These are phyloP conservation scores for Acmispon strigosus DNA, from an alignment of 306 rosid species.

Conservation along the genomic window DNA sequence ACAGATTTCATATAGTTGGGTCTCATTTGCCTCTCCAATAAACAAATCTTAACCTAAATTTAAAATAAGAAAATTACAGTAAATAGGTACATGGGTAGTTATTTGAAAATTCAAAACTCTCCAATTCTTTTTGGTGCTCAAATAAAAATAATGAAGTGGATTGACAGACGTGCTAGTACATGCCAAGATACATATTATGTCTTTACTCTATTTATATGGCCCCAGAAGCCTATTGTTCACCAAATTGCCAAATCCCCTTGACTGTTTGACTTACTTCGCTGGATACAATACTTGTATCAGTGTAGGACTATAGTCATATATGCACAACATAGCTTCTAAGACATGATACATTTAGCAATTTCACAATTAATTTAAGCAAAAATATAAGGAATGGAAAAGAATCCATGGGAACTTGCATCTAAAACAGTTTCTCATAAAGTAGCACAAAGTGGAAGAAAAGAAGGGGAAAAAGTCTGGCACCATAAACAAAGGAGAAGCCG, in stretches of 20 bases:
- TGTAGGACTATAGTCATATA: not conserved
- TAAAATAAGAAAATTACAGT: not conserved
- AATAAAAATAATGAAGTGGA: not conserved
- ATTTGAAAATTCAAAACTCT: constrained; percentile 2
- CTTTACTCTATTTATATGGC: not conserved
- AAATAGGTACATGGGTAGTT: not conserved
- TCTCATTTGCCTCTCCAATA: not conserved
- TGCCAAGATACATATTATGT: not conserved
- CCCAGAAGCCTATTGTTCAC: not conserved
- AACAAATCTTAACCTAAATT: not conserved
- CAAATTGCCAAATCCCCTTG: not conserved
- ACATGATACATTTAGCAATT: not conserved
- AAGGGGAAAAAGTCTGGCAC: not conserved
- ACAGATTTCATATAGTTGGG: constrained; percentile 14
- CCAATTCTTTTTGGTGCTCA: not conserved
- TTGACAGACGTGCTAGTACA: not conserved
- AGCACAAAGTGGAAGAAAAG: not conserved
- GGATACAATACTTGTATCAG: not conserved
- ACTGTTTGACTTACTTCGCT: not conserved
- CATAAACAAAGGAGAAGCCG: not conserved
- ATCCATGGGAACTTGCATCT: not conserved
- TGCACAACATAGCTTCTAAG: not conserved
- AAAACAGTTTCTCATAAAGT: constrained; percentile 1
- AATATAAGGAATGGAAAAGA: not conserved
- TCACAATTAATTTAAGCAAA: not conserved